Conservation (phyloP, 768 basidiomycete genomes). For the Termitomyces sp. region DNA sequence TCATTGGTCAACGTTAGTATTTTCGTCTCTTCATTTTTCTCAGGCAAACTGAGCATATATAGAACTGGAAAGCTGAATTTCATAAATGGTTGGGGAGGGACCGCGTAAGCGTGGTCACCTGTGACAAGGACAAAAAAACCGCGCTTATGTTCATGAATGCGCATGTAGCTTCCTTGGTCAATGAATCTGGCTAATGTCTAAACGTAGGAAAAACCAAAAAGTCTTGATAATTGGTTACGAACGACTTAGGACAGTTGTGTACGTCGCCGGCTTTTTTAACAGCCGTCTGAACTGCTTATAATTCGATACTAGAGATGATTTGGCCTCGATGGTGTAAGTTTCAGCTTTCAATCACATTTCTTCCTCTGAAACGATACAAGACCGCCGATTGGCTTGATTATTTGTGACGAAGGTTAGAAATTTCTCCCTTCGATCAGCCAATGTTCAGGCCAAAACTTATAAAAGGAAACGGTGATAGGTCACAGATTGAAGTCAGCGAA, state of each 20-base stretch:
- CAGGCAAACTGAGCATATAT: neutral
- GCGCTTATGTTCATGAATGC: conserved; percentile 73
- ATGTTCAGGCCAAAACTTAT: neutral
- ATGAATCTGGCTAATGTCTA: neutral
- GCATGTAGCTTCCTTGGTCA: conserved; percentile 33
- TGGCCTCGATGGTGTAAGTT: conserved; percentile 62
- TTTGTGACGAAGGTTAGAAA: conserved; percentile 86
- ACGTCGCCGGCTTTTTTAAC: conserved; percentile 2
- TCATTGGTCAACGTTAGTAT: conserved; percentile 71
- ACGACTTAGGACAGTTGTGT: conserved; percentile 81
- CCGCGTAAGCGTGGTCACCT: conserved; percentile 41
- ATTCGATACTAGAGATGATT: conserved; percentile 28
- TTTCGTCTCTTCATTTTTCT: neutral
- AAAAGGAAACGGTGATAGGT: conserved; percentile 37
- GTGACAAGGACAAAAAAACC: conserved; percentile 42
- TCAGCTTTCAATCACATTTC: neutral
- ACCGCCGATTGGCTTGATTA: conserved; percentile 87
- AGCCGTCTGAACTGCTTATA: neutral
- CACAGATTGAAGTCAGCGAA: conserved; percentile 91
- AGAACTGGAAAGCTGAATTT: conserved; percentile 98
- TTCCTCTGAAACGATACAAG: conserved; percentile 30
- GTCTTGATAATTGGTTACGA: conserved; percentile 97
- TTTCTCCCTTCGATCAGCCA: neutral
- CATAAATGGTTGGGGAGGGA: conserved; percentile 82
- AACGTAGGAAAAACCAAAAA: conserved; percentile 63